Percentiles rank a stretch among this genome's conserved stretches.
Evolutionary conservation across 2,329 filamentous ascomycete species (phyloP).

Genomic region (Stagonosporopsis rhizophila): DNA sequence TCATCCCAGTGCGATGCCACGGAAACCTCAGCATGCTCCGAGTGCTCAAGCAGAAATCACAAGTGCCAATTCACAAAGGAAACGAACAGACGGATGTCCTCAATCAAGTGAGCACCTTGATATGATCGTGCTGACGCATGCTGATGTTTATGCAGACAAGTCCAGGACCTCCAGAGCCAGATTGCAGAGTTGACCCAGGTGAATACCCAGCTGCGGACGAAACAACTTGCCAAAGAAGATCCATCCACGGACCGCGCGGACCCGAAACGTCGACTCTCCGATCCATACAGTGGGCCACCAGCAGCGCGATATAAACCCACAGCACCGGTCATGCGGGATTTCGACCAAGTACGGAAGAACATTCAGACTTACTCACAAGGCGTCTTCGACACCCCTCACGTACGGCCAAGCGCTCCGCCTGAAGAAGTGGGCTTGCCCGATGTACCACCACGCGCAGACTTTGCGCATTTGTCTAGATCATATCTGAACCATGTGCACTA

Average conservation of each 20-base stretch:
- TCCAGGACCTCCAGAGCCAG: slow-evolving; percentile 95
- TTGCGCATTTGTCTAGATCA: slow-evolving; percentile 74
- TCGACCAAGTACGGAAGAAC: slow-evolving; percentile 74
- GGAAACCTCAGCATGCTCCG: slow-evolving; percentile 93
- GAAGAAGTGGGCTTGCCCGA: slow-evolving; percentile 60
- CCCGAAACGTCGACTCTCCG: slow-evolving; percentile 56
- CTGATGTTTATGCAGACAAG: slow-evolving; percentile 64
- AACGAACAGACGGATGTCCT: slow-evolving; percentile 97
- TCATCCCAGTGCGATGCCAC: slow-evolving; percentile 83
- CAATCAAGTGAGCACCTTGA: slow-evolving; percentile 74
- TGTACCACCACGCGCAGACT: slow-evolving; percentile 72
- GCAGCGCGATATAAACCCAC: slow-evolving; percentile 57
- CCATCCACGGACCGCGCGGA: slow-evolving; percentile 51
- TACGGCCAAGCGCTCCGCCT: slow-evolving; percentile 57
- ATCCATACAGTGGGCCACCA: slow-evolving; percentile 18
- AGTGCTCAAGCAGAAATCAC: slow-evolving; percentile 94
- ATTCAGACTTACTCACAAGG: slow-evolving; percentile 77
- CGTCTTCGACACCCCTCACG: slow-evolving; percentile 78
- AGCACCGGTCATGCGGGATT: slow-evolving; percentile 69
- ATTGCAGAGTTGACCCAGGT: slow-evolving; percentile 80
- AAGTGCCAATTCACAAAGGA: slow-evolving; percentile 99
- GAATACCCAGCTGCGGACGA: slow-evolving; percentile 74
- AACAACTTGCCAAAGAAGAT: slow-evolving; percentile 61
- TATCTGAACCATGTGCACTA: slow-evolving; percentile 81
- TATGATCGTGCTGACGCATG: neutral